These are phyloP conservation scores for Nicotiana paniculata DNA, from an alignment of 257 asterid genomes.

Conservation along the genomic window DNA sequence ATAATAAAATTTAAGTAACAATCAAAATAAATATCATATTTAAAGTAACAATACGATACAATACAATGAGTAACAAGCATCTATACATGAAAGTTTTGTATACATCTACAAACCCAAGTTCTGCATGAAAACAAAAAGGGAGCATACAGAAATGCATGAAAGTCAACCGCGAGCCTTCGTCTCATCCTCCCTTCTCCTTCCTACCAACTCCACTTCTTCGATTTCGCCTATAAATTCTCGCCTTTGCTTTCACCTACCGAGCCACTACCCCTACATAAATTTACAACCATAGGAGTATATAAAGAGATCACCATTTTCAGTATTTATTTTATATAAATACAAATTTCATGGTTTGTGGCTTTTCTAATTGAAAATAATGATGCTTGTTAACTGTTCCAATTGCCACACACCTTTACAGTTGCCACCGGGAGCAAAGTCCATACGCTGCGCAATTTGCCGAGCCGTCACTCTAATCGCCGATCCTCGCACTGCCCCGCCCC, in stretches of 20 bases:
- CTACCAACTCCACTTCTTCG: background rate
- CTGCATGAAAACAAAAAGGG: too few species aligned
- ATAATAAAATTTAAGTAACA: too few species aligned
- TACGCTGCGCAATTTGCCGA: slow-evolving; percentile 74
- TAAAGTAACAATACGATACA: too few species aligned
- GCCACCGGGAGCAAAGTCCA: slow-evolving; percentile 73
- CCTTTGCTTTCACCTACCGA: background rate
- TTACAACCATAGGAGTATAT: background rate
- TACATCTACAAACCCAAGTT: too few species aligned
- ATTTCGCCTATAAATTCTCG: background rate
- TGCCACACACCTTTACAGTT: slow-evolving; percentile 77
- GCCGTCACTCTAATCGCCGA: slow-evolving; percentile 66
- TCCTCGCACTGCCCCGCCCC: slow-evolving; percentile 9
- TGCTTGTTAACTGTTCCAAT: slow-evolving; percentile 73
- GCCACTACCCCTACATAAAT: background rate
- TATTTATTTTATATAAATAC: background rate
- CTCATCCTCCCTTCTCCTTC: background rate
- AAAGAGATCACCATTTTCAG: background rate
- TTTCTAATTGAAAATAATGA: slow-evolving; percentile 26
- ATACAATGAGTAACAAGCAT: too few species aligned
- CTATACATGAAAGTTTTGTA: too few species aligned
- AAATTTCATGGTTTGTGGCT: background rate
- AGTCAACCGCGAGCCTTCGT: background rate
- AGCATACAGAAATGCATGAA: background rate
- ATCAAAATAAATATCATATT: too few species aligned